Base-by-base conservation (phyloP, 192 early-diverging fungal species). In the Mortierella antarctica region DNA sequence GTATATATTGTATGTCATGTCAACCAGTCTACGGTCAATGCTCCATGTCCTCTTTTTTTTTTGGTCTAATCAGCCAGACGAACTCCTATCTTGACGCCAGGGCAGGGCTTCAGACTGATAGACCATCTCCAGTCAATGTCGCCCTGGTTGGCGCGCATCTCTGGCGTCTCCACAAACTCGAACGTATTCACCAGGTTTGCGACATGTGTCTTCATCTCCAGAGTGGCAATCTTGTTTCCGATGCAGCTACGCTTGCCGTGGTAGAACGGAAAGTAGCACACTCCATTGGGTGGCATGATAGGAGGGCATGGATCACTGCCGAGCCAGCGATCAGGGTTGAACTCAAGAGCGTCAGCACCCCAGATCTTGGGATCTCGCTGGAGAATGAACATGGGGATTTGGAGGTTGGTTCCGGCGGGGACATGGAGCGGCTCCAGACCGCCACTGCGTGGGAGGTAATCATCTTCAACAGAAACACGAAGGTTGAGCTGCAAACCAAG, bases 161-260 rank as follows among this genome's bases (percentile, higher is more conserved):
- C 87, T 15, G 85, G 85, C 11, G 83, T 85, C 14, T 84, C 82
- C 17, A 69, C 57, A 70, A 87, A 88, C 59, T 85, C 73, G 21
- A 86, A 85, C 11, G 51, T 62, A 20, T 71, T 71, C n/a, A 89
- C 62, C 45, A 89, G 42, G 21, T 85, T 71, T 3, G 83, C 86
- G 11, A 89, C 47, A 41, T 87, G 72, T 6, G 82, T 76, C 73
- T 89, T 89, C 68, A 88, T 84, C 70, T 89, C 88, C 15, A 89
- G 76, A 48, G 85, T 73, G 45, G 88, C 88, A 57, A 89, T 84
- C 49, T 75, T 76, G 57, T 88, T 77, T 15, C 88, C 88, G 45
- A 89, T 87, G 52, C 88, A 89, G 21, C 86, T 78, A 7, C 87
- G 71, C 42, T 80, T 82, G 42, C 88, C 88, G 39, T 86, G 83